Percentiles rank a stretch among this genome's conserved stretches.
phyloP scores from a whole-genome alignment of 1,284 basidiomycete genomes.

The Coriolopsis trogii region DNA sequence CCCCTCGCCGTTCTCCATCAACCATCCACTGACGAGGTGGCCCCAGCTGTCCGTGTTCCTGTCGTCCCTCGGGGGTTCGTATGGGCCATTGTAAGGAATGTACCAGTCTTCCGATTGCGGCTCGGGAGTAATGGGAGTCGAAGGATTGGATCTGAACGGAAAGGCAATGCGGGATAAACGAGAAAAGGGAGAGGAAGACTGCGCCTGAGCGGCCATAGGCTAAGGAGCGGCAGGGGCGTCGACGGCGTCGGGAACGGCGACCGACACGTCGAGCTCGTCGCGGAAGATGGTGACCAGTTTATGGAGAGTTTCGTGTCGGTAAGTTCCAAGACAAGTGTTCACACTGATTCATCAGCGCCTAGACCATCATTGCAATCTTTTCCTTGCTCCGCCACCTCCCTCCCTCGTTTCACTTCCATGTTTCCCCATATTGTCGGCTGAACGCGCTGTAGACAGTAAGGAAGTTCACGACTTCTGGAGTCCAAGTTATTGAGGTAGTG shows the following conservation, averaged over 20 bases:
- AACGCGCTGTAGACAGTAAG: too few relatives aligned
- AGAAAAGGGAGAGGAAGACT: conserved; percentile 36
- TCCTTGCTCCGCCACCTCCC: too few relatives aligned
- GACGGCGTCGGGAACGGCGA: conserved; percentile 10
- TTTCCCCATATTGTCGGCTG: too few relatives aligned
- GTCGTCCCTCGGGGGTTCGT: conserved; percentile 42
- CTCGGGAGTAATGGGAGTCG: conserved; percentile 25
- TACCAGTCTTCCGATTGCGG: conserved; percentile 52
- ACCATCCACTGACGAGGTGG: conserved; percentile 43
- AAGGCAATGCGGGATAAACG: conserved; percentile 38
- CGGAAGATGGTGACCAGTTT: conserved; percentile 19
- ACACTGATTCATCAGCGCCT: background rate
- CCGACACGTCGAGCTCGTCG: conserved; percentile 23
- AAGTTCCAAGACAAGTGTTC: conserved; percentile 5
- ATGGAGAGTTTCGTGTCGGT: conserved; percentile 14
- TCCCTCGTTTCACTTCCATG: too few relatives aligned
- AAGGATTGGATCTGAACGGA: conserved; percentile 25
- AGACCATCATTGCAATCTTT: background rate
- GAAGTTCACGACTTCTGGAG: too few relatives aligned
- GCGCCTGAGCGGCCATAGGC: conserved; percentile 27
- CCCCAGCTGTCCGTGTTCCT: conserved; percentile 53
- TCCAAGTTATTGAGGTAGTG: too few relatives aligned
- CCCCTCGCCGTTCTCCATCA: conserved; percentile 33
- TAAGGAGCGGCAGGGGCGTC: conserved; percentile 15
- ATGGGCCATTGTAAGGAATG: conserved; percentile 65